phyloP scores from a whole-genome alignment of 73 alveolate genomes.

The Paramecium primaurelia region DNA sequence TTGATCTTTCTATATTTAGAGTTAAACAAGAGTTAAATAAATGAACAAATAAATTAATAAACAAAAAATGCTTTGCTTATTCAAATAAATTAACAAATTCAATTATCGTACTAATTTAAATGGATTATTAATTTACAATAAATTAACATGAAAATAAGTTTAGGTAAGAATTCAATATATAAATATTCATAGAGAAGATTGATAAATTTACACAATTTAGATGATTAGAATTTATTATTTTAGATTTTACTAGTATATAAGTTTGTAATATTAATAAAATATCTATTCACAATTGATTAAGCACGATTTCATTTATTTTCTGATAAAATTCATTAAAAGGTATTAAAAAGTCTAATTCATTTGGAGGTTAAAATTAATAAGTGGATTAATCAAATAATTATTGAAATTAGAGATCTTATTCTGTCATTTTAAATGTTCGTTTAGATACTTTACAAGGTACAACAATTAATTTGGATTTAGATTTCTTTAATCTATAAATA shows the following conservation, averaged over 20 bases:
- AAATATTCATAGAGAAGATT: background rate
- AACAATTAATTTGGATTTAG: background rate
- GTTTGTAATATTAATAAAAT: background rate
- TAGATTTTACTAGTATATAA: background rate
- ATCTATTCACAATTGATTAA: background rate
- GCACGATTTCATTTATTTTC: background rate
- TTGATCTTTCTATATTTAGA: too few species aligned
- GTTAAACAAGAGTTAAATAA: too few species aligned
- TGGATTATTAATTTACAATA: background rate
- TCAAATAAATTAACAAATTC: background rate
- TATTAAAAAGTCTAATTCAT: background rate
- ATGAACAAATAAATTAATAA: too few species aligned
- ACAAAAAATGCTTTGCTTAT: background rate
- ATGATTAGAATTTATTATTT: background rate
- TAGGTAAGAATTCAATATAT: background rate
- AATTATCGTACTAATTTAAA: background rate
- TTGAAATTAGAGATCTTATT: background rate
- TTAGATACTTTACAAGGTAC: background rate
- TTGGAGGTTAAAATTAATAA: background rate
- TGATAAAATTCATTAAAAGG: background rate
- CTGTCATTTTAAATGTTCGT: background rate
- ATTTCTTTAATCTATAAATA: background rate
- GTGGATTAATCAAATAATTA: background rate
- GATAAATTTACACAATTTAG: background rate
- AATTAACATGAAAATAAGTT: background rate